phyloP scores from a whole-genome alignment of 768 basidiomycete genomes.

The Mrakia blollopis region DNA sequence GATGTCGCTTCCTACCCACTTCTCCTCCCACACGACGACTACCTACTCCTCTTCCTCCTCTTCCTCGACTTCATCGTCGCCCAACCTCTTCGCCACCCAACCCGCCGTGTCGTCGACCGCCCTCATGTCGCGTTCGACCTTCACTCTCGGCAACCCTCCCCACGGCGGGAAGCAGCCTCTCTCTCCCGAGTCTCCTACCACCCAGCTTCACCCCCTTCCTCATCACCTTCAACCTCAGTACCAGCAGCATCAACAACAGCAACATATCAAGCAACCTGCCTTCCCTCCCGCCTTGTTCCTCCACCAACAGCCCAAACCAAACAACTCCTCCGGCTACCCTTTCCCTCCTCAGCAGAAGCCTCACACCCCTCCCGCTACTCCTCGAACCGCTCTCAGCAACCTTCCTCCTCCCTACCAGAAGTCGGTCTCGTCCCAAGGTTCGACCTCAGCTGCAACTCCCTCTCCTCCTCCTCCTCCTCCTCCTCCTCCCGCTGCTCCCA shows the following conservation, averaged over 20 bases:
- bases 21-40: constrained; percentile 1
- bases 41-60: not conserved
- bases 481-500: not conserved
- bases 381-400: not conserved
- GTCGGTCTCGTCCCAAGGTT: not conserved
- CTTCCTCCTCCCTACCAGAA: not conserved
- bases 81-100: not conserved
- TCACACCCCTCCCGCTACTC: constrained; percentile 14
- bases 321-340: not conserved
- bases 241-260: not conserved
- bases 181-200: constrained; percentile 10
- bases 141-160: not conserved
- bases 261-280: not conserved
- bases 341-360: constrained; percentile 12
- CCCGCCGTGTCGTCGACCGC: not conserved
- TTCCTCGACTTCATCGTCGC: not conserved
- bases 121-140: not conserved
- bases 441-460: not conserved
- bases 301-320: constrained; percentile 3
- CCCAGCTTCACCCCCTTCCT: not conserved
- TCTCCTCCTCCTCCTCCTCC: not conserved
- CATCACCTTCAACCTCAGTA: not conserved
- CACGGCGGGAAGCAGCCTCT: not conserved
- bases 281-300: not conserved
- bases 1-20: constrained; percentile 14